phyloP scores from a whole-genome alignment of 805 yeast genomes.

The Zygoascus biomembranicola region DNA sequence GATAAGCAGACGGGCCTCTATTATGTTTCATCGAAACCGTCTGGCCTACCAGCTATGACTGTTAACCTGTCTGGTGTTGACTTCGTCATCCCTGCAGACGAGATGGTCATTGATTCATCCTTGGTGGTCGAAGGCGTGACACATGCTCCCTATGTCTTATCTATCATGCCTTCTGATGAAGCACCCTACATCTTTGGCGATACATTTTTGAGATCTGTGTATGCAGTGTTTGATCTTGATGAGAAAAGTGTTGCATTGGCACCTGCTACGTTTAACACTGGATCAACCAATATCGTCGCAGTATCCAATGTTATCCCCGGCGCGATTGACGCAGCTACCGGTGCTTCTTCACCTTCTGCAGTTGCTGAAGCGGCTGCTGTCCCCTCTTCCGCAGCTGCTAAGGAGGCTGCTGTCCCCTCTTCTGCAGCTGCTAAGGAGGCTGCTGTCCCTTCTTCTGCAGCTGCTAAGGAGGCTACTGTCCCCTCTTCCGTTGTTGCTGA shows the following conservation, averaged over 20 bases:
- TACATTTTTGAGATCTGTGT: slow-evolving; percentile 53
- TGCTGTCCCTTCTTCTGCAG: not conserved
- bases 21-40: not conserved
- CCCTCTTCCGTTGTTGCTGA: too few species aligned
- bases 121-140: not conserved
- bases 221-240: slow-evolving; percentile 60
- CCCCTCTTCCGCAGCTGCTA: not conserved
- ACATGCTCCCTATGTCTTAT: slow-evolving; percentile 3
- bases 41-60: slow-evolving; percentile 1
- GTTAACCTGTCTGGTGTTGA: slow-evolving; percentile 20
- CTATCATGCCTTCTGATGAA: slow-evolving; percentile 7
- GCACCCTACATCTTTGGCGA: slow-evolving; percentile 47
- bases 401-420: not conserved
- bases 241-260: slow-evolving; percentile 49
- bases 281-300: slow-evolving; percentile 9
- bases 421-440: not conserved
- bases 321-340: slow-evolving; percentile 1
- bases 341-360: not conserved
- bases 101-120: slow-evolving; percentile 9
- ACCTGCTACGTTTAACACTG: slow-evolving; percentile 29
- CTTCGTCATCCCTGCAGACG: slow-evolving; percentile 17
- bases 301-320: slow-evolving; percentile 16
- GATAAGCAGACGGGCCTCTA: slow-evolving; percentile 3
- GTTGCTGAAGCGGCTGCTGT: not conserved
- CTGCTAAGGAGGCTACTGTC: not conserved